phyloP scores from a whole-genome alignment of 140 eudicot species.

The Stevia rebaudiana region DNA sequence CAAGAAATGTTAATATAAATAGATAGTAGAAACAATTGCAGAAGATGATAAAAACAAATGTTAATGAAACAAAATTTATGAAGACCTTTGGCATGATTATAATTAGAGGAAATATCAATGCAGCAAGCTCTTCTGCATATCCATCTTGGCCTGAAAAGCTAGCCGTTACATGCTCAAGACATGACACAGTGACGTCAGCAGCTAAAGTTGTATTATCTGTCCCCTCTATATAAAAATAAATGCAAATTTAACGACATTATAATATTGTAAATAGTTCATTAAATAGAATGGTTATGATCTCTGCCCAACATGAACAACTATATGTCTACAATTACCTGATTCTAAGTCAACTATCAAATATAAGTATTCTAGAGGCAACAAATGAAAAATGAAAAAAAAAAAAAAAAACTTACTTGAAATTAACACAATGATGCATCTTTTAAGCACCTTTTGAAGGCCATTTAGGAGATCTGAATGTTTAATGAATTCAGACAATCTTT shows the following conservation, averaged over 20 bases:
- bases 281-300: not conserved
- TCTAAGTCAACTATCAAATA: no score
- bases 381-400: not conserved
- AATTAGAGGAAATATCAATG: slow-evolving; percentile 56
- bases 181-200: slow-evolving; percentile 41
- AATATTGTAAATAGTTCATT: no score
- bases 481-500: slow-evolving; percentile 47
- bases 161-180: slow-evolving; percentile 48
- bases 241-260: not conserved
- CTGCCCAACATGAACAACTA: not conserved
- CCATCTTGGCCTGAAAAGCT: slow-evolving; percentile 39
- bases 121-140: slow-evolving; percentile 44
- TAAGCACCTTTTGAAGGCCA: slow-evolving; percentile 52
- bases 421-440: slow-evolving; percentile 48
- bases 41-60: not conserved
- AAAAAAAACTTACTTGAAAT: slow-evolving; percentile 41
- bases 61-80: not conserved
- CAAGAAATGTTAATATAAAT: slow-evolving; percentile 19
- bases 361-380: not conserved
- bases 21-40: not conserved
- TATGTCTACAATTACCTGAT: not conserved
- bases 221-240: slow-evolving; percentile 38
- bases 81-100: slow-evolving; percentile 66
- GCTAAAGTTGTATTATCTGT: slow-evolving; percentile 40
- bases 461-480: slow-evolving; percentile 42